Conservation (phyloP, 768 basidiomycete genomes). For the Agrocybe praecox region DNA sequence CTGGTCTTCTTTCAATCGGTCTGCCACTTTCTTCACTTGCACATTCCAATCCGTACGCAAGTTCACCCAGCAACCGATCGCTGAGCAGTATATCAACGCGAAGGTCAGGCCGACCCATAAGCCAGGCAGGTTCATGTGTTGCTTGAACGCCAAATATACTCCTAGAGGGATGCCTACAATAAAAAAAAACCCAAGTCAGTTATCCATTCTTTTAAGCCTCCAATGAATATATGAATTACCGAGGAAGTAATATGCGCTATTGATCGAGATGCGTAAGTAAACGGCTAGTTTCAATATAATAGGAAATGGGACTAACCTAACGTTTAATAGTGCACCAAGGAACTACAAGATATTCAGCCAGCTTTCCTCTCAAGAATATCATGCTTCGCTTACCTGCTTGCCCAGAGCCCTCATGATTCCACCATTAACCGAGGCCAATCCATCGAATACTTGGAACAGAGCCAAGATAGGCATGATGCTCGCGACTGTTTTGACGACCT, state of each 20-base stretch:
- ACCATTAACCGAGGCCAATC: constrained; percentile 60
- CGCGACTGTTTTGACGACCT: constrained; percentile 63
- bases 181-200: neutral
- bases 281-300: too few species aligned
- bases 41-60: constrained; percentile 67
- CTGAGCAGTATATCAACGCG: constrained; percentile 57
- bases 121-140: constrained; percentile 57
- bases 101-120: constrained; percentile 84
- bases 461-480: constrained; percentile 77
- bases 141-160: constrained; percentile 69
- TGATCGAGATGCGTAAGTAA: too few species aligned
- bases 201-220: too few species aligned
- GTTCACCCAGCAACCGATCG: constrained; percentile 54
- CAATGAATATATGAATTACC: too few species aligned
- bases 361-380: neutral
- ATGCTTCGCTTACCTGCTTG: constrained; percentile 46
- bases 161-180: constrained; percentile 76
- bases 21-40: constrained; percentile 63
- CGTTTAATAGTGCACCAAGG: neutral
- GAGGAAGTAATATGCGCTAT: too few species aligned
- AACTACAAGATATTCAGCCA: neutral
- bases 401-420: constrained; percentile 86
- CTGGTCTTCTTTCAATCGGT: constrained; percentile 14
- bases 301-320: neutral
- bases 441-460: constrained; percentile 87